Base-by-base conservation (phyloP, 2,329 filamentous ascomycete species). In the Curvularia hawaiiensis region DNA sequence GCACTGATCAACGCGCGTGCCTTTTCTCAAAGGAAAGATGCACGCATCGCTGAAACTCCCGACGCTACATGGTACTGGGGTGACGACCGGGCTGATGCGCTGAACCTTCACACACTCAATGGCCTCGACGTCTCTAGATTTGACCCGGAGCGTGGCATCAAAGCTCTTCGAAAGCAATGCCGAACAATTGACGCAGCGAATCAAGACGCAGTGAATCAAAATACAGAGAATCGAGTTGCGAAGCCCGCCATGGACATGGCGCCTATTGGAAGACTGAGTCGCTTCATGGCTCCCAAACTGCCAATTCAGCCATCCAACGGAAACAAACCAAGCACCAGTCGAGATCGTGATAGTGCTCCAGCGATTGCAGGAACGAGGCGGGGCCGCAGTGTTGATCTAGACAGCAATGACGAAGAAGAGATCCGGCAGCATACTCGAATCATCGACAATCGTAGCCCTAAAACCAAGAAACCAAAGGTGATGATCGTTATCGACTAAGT, bases 61-160 rank as follows among this genome's bases (percentile, higher is more conserved):
- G 78, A 75, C 14, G 77, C 79, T 26, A 71, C 74, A 0, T 88
- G 84, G 84, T 85, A 82, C 68, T 86, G 83, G 81, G 84, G 79
- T 0, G 84, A 88, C 51, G 78, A 77, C 22, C 79, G 85, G 1
- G 80, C 81, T 0, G 81, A 87, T 47, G 82, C 84, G 0, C 78
- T 88, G 0, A 83, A 83, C 28, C 65, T 88, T 6, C 79, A 81
- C 28, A 80, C 80, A 3, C 70, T 87, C 38, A 87, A 86, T 58
- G 82, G 82, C 1, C 65, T 80, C 1, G 82, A 84, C 30, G 79
- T 84, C 5, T 78, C 82, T 0, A 72, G 74, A 20, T 79, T 77
- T 40, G 80, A 83, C 51, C 75, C 73, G 0, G 69, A 77, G 8
- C 77, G 82, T 8, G 75, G 83, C 56, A 71, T 79, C 0, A 76